phyloP scores from a whole-genome alignment of 1,284 basidiomycete species.

The Papiliotrema fonsecae region DNA sequence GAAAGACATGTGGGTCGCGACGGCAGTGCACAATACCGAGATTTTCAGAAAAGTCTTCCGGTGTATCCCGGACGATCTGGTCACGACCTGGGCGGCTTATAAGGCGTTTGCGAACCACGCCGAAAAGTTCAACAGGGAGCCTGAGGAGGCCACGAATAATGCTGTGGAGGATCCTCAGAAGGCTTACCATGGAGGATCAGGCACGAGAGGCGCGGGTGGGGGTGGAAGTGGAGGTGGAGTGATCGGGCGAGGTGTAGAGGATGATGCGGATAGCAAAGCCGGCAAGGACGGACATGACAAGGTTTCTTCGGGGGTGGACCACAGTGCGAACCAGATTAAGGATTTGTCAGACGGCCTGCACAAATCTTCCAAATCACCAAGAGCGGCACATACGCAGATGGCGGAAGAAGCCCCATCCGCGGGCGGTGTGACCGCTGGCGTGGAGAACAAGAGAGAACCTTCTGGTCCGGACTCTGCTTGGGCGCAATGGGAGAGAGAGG shows the following conservation, averaged over 20 bases:
- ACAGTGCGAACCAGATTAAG: not conserved
- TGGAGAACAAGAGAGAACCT: constrained; percentile 18
- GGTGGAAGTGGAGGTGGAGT: constrained; percentile 47
- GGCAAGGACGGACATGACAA: constrained; percentile 1
- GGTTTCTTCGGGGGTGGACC: not conserved
- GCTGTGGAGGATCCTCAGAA: constrained; percentile 35
- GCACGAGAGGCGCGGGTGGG: constrained; percentile 48
- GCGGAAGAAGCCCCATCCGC: constrained; percentile 5
- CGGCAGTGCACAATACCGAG: constrained; percentile 82
- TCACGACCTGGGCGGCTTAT: constrained; percentile 92
- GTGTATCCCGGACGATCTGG: constrained; percentile 80
- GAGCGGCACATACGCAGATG: not conserved
- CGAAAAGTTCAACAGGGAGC: constrained; percentile 57
- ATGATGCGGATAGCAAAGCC: too few relatives aligned
- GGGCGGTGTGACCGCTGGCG: not conserved
- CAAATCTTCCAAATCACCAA: not conserved
- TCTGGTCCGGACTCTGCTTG: constrained; percentile 63
- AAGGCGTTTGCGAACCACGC: constrained; percentile 72
- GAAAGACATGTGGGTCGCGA: constrained; percentile 81
- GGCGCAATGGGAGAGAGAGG: constrained; percentile 72
- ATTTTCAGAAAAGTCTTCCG: constrained; percentile 91
- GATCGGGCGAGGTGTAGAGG: constrained; percentile 40
- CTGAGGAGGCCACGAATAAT: constrained; percentile 37
- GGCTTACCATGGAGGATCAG: constrained; percentile 37
- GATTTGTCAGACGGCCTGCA: not conserved